Conservation (phyloP, 2,329 filamentous ascomycete species). For the Leptosphaerulina australis region DNA sequence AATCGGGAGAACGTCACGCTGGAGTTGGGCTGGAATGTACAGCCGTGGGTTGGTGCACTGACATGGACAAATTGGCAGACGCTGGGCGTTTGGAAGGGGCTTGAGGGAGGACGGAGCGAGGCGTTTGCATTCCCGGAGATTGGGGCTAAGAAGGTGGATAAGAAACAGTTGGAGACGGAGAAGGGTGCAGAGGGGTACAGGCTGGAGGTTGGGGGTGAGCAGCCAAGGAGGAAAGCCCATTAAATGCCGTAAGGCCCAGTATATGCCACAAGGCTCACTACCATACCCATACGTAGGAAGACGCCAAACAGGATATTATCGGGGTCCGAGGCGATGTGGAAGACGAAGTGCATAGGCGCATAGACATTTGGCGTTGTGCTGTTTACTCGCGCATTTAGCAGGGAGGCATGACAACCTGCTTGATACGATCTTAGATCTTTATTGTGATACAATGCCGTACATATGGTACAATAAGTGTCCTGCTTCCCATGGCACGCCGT, state of each 20-base stretch:
- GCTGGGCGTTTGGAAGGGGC: slow-evolving; percentile 67
- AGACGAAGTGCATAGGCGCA: neutral
- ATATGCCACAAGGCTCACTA: no score
- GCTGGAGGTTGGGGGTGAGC: slow-evolving; percentile 48
- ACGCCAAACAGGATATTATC: no score
- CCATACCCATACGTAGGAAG: no score
- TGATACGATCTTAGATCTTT: neutral
- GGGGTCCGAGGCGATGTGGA: no score
- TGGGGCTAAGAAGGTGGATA: slow-evolving; percentile 67
- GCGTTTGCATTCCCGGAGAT: slow-evolving; percentile 69
- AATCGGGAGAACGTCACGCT: slow-evolving; percentile 75
- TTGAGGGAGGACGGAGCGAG: slow-evolving; percentile 69
- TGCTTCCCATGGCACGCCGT: neutral
- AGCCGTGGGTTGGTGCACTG: slow-evolving; percentile 91
- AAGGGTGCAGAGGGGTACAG: slow-evolving; percentile 57
- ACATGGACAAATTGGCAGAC: slow-evolving; percentile 69
- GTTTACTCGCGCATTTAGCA: neutral
- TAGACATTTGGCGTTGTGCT: neutral
- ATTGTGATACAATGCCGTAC: neutral
- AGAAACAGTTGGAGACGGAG: slow-evolving; percentile 55
- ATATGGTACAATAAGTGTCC: neutral
- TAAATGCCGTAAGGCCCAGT: no score
- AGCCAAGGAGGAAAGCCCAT: slow-evolving; percentile 30
- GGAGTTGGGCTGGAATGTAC: slow-evolving; percentile 91
- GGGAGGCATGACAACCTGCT: no score